These are phyloP conservation scores for Tilletia caries DNA, from an alignment of 1,284 basidiomycete genomes.

Conservation along the genomic window DNA sequence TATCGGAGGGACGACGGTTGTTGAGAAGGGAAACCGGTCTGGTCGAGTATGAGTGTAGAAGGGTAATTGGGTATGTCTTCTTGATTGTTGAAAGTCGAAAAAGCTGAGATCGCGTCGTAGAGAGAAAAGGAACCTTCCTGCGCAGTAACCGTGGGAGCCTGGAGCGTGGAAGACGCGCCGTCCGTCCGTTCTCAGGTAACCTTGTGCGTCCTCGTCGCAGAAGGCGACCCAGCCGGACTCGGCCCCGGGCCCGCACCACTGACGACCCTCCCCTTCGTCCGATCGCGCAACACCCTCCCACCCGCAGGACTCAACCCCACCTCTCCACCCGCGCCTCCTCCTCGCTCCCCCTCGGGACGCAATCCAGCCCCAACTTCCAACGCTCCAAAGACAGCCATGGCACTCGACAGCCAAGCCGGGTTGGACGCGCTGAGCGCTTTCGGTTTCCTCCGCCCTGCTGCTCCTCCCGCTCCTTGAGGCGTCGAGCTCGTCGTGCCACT, in stretches of 20 bases:
- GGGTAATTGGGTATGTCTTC: no score
- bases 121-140: no score
- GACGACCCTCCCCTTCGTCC: neutral
- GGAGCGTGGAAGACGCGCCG: no score
- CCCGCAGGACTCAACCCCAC: neutral
- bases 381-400: constrained; percentile 34
- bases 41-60: no score
- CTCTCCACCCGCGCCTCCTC: neutral
- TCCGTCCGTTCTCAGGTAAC: no score
- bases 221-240: neutral
- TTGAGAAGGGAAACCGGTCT: no score
- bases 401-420: constrained; percentile 30
- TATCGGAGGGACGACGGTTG: no score
- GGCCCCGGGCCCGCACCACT: neutral
- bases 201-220: no score
- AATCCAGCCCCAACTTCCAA: constrained; percentile 27
- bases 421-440: constrained; percentile 24
- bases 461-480: neutral
- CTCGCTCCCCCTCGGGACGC: no score
- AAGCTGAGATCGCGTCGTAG: no score
- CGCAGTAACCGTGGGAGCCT: no score
- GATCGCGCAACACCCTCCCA: constrained; percentile 6
- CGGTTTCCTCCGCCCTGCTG: neutral
- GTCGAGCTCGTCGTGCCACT: neutral
- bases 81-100: no score